A percentile compares a stretch with the other conserved stretches of the same genome.
Conservation (phyloP, 1,284 basidiomycete genomes). For the Apiotrichum domesticum region DNA sequence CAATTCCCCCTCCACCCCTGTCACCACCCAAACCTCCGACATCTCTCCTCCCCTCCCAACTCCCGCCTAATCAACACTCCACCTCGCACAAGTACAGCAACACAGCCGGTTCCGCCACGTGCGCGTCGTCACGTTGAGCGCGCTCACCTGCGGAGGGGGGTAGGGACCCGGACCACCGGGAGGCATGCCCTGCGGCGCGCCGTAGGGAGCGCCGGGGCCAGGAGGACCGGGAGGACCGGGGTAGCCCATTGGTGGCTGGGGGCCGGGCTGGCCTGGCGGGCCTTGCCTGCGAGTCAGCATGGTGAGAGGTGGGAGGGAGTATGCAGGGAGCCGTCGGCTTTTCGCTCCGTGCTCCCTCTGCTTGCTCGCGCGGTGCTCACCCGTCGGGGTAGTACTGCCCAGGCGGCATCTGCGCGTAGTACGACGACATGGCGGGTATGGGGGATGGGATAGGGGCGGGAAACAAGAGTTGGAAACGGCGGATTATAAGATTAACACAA, state of each 20-base stretch:
- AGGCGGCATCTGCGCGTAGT: constrained; percentile 2
- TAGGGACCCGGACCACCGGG: background rate
- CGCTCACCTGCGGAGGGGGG: background rate
- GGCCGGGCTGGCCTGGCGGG: background rate
- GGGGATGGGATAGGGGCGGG: too few species aligned
- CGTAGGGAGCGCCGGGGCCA: background rate
- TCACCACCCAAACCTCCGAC: background rate
- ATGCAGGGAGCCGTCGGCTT: background rate
- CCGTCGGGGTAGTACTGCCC: constrained; percentile 1
- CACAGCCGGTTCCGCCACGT: background rate
- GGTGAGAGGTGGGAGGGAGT: too few species aligned
- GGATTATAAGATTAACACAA: too few species aligned
- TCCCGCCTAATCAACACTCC: background rate
- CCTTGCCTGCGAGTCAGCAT: too few species aligned
- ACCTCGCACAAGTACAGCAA: background rate
- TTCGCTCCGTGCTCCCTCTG: too few species aligned
- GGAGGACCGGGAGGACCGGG: background rate
- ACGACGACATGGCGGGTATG: background rate
- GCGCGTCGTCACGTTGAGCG: background rate
- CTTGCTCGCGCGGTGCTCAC: background rate
- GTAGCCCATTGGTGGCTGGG: background rate
- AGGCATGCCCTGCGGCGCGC: background rate
- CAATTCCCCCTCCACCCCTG: background rate
- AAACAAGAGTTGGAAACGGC: too few species aligned
- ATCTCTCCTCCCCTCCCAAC: background rate